phyloP scores from a whole-genome alignment of 805 yeast genomes.

The Pichia californica region DNA sequence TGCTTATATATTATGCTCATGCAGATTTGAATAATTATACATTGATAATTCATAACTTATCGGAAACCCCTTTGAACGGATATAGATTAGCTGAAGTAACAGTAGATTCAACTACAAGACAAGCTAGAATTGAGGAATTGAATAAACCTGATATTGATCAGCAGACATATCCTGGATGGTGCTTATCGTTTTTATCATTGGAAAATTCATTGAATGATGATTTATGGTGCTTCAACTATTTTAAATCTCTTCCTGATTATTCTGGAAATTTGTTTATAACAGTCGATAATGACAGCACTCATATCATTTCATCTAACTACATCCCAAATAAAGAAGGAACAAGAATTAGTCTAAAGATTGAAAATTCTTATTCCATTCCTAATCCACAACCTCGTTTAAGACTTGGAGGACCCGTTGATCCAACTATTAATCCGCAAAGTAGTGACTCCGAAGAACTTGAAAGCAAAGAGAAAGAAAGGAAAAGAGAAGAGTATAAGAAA shows the following conservation, averaged over 20 bases:
- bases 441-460: background rate
- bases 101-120: too few relatives aligned
- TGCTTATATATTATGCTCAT: too few relatives aligned
- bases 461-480: background rate
- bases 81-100: too few relatives aligned
- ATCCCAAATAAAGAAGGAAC: background rate
- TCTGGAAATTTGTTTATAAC: background rate
- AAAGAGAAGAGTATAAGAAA: background rate
- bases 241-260: background rate
- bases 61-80: too few relatives aligned
- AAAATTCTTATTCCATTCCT: background rate
- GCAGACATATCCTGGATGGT: too few relatives aligned
- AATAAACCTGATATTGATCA: too few relatives aligned
- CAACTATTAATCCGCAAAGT: background rate
- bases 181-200: background rate
- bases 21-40: too few relatives aligned
- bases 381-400: slow-evolving; percentile 5
- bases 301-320: background rate
- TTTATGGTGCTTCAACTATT: slow-evolving; percentile 3
- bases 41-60: too few relatives aligned
- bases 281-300: background rate
- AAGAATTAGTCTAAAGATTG: background rate
- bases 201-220: too few relatives aligned
- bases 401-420: background rate
- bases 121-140: too few relatives aligned